phyloP scores from a whole-genome alignment of 257 asterid genomes.

The Salvia miltiorrhiza region DNA sequence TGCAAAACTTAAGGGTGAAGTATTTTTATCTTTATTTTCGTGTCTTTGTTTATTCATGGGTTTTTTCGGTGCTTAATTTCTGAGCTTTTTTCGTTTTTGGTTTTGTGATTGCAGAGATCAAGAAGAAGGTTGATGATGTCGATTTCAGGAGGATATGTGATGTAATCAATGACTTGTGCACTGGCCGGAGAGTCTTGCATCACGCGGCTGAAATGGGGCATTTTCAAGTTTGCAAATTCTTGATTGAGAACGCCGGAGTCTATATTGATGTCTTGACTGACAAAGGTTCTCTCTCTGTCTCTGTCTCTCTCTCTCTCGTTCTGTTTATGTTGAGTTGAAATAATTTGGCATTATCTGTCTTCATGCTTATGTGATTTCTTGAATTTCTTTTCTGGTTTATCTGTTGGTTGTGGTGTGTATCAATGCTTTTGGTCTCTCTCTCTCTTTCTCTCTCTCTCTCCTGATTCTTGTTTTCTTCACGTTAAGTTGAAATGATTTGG shows the following conservation, averaged over 20 bases:
- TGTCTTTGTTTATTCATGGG: neutral
- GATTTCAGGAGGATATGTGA: slow-evolving; percentile 6
- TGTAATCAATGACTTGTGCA: neutral
- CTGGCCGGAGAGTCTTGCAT: slow-evolving; percentile 20
- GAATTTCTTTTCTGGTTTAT: too few species aligned
- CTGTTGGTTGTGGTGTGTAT: too few species aligned
- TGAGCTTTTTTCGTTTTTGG: neutral
- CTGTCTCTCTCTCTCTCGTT: neutral
- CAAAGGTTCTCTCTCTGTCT: slow-evolving; percentile 11
- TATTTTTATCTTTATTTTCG: neutral
- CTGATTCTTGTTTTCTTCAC: too few species aligned
- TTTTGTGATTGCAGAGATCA: slow-evolving; percentile 8
- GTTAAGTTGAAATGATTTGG: too few species aligned
- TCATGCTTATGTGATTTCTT: neutral
- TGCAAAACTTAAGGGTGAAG: neutral
- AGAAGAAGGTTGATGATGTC: neutral
- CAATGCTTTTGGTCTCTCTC: too few species aligned
- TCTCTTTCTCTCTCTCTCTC: too few species aligned
- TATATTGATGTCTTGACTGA: slow-evolving; percentile 1
- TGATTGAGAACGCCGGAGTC: slow-evolving; percentile 18
- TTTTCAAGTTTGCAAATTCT: slow-evolving; percentile 13
- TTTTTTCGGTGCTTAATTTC: neutral
- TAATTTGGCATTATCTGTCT: neutral
- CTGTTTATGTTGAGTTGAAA: neutral
- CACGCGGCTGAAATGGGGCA: slow-evolving; percentile 13